Conservation (phyloP, 495 filamentous ascomycete genomes). For the Sporormia fimetaria region DNA sequence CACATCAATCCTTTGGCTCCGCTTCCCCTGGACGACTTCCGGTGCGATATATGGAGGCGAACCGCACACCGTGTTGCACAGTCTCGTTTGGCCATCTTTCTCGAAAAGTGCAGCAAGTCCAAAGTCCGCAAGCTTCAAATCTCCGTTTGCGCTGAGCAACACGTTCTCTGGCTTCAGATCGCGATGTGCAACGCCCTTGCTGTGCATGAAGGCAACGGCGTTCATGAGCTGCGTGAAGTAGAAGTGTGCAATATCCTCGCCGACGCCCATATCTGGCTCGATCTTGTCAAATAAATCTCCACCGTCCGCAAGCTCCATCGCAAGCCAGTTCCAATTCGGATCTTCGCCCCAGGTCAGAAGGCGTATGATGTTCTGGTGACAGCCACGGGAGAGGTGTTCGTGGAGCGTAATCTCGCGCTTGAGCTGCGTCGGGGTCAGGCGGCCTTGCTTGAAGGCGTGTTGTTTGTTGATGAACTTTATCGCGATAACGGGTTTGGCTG, state of each 20-base stretch:
- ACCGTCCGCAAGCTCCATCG: constrained; percentile 92
- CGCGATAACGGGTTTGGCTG: constrained; percentile 69
- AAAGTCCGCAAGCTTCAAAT: constrained; percentile 95
- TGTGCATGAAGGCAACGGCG: constrained; percentile 90
- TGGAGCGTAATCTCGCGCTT: constrained; percentile 82
- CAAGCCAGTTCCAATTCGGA: constrained; percentile 87
- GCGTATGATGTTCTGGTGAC: constrained; percentile 85
- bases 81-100: constrained; percentile 67
- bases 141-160: constrained; percentile 55
- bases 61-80: constrained; percentile 80
- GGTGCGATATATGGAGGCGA: constrained; percentile 96
- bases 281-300: constrained; percentile 99
- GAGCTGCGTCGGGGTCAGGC: constrained; percentile 78
- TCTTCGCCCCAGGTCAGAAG: constrained; percentile 86
- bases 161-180: constrained; percentile 39
- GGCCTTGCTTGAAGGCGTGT: constrained; percentile 78
- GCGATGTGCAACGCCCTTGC: constrained; percentile 39
- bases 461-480: constrained; percentile 98
- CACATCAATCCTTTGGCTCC: constrained; percentile 23
- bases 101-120: constrained; percentile 89
- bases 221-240: constrained; percentile 90
- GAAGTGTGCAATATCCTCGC: constrained; percentile 85
- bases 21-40: constrained; percentile 48
- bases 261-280: constrained; percentile 86
- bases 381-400: constrained; percentile 67